Evolutionary conservation across 345 rosid genomes (phyloP).

Genomic region (Citropsis articulata): DNA sequence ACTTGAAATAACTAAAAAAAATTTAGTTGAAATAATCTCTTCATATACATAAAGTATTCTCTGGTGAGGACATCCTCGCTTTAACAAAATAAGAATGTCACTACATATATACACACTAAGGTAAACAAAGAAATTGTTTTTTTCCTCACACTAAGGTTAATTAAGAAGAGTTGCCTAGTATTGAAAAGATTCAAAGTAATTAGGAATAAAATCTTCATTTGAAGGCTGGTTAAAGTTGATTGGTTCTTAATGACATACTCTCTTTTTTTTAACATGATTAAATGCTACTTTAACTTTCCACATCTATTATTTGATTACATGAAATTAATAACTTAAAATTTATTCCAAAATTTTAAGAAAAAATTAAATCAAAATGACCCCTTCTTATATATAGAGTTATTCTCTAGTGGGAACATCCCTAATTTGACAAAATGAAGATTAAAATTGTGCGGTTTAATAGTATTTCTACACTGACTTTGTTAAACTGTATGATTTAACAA

Average conservation of each 20-base stretch:
- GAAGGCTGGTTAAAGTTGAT: conserved; percentile 8
- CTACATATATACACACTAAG: too few species aligned
- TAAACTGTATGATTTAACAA: accelerated
- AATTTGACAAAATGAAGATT: too few species aligned
- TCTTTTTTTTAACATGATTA: not conserved
- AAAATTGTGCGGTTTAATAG: accelerated
- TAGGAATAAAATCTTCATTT: conserved; percentile 28
- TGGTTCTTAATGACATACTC: not conserved
- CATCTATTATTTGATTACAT: too few species aligned
- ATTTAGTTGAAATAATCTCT: too few species aligned
- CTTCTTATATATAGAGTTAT: accelerated
- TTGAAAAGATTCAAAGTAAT: conserved; percentile 21
- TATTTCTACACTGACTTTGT: too few species aligned
- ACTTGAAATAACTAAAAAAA: too few species aligned
- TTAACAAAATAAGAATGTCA: too few species aligned
- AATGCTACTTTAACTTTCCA: too few species aligned
- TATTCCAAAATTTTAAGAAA: too few species aligned
- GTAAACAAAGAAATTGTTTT: not conserved
- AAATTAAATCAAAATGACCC: too few species aligned
- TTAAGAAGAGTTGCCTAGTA: conserved; percentile 32
- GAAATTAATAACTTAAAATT: too few species aligned
- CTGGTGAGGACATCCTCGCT: accelerated
- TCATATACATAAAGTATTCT: too few species aligned
- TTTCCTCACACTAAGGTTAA: not conserved
- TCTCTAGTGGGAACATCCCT: accelerated